Base-by-base conservation (phyloP, 768 basidiomycete genomes). In the Butyriboletus loyo region DNA sequence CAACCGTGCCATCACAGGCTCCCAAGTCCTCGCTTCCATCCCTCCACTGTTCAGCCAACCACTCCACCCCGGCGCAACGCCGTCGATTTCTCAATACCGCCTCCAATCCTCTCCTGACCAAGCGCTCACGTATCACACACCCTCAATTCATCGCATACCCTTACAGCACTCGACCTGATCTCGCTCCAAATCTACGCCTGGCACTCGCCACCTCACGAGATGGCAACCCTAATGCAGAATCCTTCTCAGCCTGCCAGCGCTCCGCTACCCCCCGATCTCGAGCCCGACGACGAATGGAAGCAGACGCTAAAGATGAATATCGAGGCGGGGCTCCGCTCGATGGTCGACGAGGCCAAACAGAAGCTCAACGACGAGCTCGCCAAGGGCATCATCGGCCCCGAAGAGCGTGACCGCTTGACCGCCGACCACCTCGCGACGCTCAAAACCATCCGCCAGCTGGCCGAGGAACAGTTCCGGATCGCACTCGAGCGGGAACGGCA, bases 271-370 rank as follows among this genome's bases (percentile, higher is more conserved):
- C 55, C 55, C 32, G 66, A 72, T 60, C 56, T 67, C 40, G 83
- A 83, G 58, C 83, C 81, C 4, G 77, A 81, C 67, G 76, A 78
- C 2, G 67, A 72, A 52, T 85, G 83, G 83, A 85, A 83, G 63
- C 64, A 59, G 31, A 51, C 60, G 2, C 69, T 81, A 58, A 72
- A 63, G 61, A 73, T 75, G 41, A 72, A 75, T 60, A 86, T 89
- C 60, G 79, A 82, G 58, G 72, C 73, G 2, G 71, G 70, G 8
- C 62, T 75, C 45, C 62, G 57, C 36, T 62, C 68, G 39, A 65
- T 67, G 56, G 77, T 86, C 54, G 77, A 83, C 50, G 86, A 86
- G 54, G 81, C 87, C 17, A 83, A 84, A 68, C 76, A 81, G 52
- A 81, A 79, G 52, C 67, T 81, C 34, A 75, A 81, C 32, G 66